Base-by-base conservation (phyloP, 192 early-diverging fungal species). In the Coemansia sp. region DNA sequence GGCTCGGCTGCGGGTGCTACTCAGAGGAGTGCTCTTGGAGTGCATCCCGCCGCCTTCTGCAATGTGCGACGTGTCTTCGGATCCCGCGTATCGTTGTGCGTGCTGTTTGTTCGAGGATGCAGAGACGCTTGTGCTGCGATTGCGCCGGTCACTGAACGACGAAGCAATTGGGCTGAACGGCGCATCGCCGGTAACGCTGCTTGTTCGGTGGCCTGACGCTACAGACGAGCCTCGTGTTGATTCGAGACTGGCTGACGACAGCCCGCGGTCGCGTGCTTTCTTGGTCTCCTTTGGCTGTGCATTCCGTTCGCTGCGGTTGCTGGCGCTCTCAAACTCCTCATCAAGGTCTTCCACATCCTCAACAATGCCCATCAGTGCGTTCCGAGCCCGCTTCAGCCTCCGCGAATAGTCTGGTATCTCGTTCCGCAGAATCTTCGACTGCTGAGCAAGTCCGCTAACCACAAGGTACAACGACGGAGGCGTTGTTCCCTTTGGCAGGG, bases 351-450 rank as follows among this genome's bases (percentile, higher is more conserved):
- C 70, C 7, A 60, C 73, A 42, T 81, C 79, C 59, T 81, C 79
- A 5, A 81, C 79, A 35, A 81, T 69, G 45, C 79, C 79, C 79
- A 81, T 81, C 32, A 81, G 66, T 33, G 79, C 79, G 25, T 81
- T 81, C 40, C 79, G 46, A 1, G 79, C 79, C 13, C 79, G 69
- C 54, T 73, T 73, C 17, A 81, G 70, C 15, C 79, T 63, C n/a
- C 74, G 73, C 11, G 70, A 25, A 73, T 76, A 81, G 61, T 76
- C 79, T 0, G 79, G 79, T 4, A 81, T 75, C 42, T 81, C 79
- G 65, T 63, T 76, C 53, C 74, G 69, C 57, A 81, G 65, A 25
- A 73, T 67, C 41, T 46, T 62, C 17, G 79, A 73, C 36, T 81
- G 79, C 67, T 76, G 79, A n/a, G 66, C 79, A n/a, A 81, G 67